A percentile compares a stretch with the other conserved stretches of the same genome.
These are phyloP conservation scores for Raphanus raphanistrum DNA, from an alignment of 345 rosid genomes.

Conservation along the genomic window DNA sequence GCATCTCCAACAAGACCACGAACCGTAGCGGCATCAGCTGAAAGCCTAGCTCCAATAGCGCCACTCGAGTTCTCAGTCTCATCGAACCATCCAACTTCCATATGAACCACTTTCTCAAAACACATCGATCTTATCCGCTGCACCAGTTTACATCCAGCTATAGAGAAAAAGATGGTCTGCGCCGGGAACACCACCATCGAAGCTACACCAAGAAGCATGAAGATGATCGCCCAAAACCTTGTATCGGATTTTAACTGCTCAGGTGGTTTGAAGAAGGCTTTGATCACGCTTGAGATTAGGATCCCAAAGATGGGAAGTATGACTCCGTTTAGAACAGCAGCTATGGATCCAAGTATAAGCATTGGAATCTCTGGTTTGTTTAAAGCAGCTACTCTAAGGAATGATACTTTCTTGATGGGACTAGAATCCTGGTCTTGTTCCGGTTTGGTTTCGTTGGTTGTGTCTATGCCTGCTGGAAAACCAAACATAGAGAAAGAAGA, in stretches of 20 bases:
- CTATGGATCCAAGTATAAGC: slow-evolving; percentile 55
- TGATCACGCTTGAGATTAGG: slow-evolving; percentile 53
- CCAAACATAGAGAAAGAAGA: slow-evolving; percentile 66
- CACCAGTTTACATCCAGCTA: slow-evolving; percentile 71
- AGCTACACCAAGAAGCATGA: slow-evolving; percentile 59
- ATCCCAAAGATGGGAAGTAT: slow-evolving; percentile 63
- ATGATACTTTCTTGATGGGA: slow-evolving; percentile 42
- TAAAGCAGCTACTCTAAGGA: slow-evolving; percentile 60
- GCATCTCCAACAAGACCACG: slow-evolving; percentile 82
- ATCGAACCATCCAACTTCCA: slow-evolving; percentile 91
- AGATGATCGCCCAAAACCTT: slow-evolving; percentile 67
- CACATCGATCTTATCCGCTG: slow-evolving; percentile 66
- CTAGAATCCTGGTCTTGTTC: slow-evolving; percentile 39
- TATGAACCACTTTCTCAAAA: slow-evolving; percentile 76
- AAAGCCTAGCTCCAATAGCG: slow-evolving; percentile 75
- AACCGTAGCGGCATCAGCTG: slow-evolving; percentile 76
- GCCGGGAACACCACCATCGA: slow-evolving; percentile 51
- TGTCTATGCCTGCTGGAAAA: slow-evolving; percentile 48
- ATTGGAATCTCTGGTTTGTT: slow-evolving; percentile 83
- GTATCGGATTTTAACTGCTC: slow-evolving; percentile 58
- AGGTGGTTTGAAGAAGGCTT: slow-evolving; percentile 61
- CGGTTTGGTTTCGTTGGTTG: slow-evolving; percentile 38
- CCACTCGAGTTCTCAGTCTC: slow-evolving; percentile 82
- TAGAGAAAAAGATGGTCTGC: slow-evolving; percentile 56
- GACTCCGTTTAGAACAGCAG: slow-evolving; percentile 54